These are phyloP conservation scores for Fusarium torreyae DNA, from an alignment of 2,329 filamentous ascomycete species.

Conservation along the genomic window DNA sequence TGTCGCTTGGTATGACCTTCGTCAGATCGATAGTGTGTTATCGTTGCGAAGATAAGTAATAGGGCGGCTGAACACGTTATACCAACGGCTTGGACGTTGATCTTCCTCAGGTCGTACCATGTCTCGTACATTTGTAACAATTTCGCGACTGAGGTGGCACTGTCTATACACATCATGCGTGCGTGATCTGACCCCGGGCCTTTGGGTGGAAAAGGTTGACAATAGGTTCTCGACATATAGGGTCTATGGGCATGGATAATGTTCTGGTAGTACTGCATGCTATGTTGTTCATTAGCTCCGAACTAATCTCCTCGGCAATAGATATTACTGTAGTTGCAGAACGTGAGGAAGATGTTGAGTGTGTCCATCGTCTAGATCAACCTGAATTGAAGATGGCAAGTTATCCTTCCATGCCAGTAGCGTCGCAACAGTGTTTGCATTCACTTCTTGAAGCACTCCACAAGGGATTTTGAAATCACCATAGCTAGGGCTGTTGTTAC, in stretches of 20 bases:
- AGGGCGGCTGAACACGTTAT: slow-evolving; percentile 31
- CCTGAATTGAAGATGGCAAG: slow-evolving; percentile 31
- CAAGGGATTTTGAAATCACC: slow-evolving; percentile 39
- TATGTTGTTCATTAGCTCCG: neutral
- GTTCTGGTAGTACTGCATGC: slow-evolving; percentile 51
- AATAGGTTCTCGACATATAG: slow-evolving; percentile 48
- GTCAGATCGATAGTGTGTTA: slow-evolving; percentile 42
- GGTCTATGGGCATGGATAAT: slow-evolving; percentile 48
- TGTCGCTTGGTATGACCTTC: slow-evolving; percentile 24
- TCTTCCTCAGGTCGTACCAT: slow-evolving; percentile 33
- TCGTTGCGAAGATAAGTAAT: slow-evolving; percentile 43
- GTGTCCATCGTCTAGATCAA: slow-evolving; percentile 39
- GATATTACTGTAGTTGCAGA: slow-evolving; percentile 44
- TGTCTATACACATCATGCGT: slow-evolving; percentile 45
- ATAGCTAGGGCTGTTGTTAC: slow-evolving; percentile 27
- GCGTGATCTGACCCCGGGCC: slow-evolving; percentile 46
- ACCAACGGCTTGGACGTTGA: slow-evolving; percentile 40
- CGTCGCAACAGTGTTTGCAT: slow-evolving; percentile 34
- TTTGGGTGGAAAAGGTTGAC: slow-evolving; percentile 39
- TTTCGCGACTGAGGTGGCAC: slow-evolving; percentile 35
- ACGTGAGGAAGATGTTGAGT: slow-evolving; percentile 44
- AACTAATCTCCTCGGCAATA: neutral
- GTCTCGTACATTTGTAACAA: slow-evolving; percentile 38
- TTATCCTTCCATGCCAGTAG: slow-evolving; percentile 44
- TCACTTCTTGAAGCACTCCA: slow-evolving; percentile 36